Conservation (phyloP, 2,329 filamentous ascomycete genomes). For the Aspergillus tanneri region DNA sequence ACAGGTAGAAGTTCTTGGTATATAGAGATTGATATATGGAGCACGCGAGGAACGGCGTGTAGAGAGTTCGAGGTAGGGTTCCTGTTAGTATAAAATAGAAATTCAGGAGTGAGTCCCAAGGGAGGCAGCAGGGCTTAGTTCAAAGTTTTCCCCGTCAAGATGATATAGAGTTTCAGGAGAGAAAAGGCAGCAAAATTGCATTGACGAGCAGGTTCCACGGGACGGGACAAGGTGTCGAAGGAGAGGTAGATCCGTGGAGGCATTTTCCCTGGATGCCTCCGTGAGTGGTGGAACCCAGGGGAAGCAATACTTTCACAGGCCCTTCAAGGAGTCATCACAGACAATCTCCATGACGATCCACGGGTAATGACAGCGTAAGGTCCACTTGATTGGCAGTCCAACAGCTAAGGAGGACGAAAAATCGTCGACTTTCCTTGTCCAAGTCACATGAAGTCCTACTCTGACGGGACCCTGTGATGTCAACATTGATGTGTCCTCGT, state of each 20-base stretch:
- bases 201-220: slow-evolving; percentile 15
- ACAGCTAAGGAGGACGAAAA: slow-evolving; percentile 1
- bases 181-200: slow-evolving; percentile 25
- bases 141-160: not conserved
- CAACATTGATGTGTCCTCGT: not conserved
- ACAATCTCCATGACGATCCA: slow-evolving; percentile 16
- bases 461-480: not conserved
- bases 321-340: not conserved
- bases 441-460: no score
- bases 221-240: slow-evolving; percentile 10
- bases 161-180: slow-evolving; percentile 9
- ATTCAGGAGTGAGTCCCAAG: not conserved
- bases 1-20: no score
- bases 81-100: not conserved
- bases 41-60: not conserved
- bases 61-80: not conserved
- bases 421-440: not conserved
- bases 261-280: slow-evolving; percentile 8
- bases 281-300: slow-evolving; percentile 8
- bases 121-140: slow-evolving; percentile 9
- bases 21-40: not conserved
- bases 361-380: slow-evolving; percentile 12
- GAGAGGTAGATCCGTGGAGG: slow-evolving; percentile 23
- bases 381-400: slow-evolving; percentile 9
- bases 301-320: slow-evolving; percentile 10